Conservation (phyloP, 2,329 filamentous ascomycete genomes). For the Ilyonectria robusta region DNA sequence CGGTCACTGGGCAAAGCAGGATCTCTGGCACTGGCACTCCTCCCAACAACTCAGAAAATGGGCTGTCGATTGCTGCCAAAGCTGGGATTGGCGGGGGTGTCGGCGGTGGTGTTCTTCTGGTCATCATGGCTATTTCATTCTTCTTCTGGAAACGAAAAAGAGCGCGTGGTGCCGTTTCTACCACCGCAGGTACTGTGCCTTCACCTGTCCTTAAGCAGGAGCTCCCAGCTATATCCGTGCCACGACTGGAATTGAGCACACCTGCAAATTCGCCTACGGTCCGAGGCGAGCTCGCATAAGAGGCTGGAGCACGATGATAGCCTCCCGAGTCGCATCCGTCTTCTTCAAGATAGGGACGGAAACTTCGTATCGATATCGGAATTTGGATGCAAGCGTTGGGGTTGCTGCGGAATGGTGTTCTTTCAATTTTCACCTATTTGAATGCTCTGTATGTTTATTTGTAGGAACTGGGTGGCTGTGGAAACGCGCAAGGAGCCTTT, state of each 20-base stretch:
- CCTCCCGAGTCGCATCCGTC: too few species aligned
- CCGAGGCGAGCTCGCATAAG: neutral
- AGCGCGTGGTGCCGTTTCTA: neutral
- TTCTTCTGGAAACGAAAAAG: slow-evolving; percentile 11
- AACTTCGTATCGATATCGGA: too few species aligned
- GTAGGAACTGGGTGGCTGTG: too few species aligned
- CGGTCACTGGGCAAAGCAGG: neutral
- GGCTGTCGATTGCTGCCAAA: slow-evolving; percentile 36
- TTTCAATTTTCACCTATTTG: too few species aligned
- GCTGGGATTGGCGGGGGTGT: slow-evolving; percentile 36
- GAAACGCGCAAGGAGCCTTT: too few species aligned
- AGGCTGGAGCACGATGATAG: too few species aligned
- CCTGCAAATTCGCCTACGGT: neutral
- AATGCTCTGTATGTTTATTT: too few species aligned
- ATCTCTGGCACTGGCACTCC: neutral
- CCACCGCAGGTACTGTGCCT: neutral
- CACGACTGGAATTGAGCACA: neutral
- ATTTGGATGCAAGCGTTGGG: too few species aligned
- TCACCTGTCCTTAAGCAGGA: neutral
- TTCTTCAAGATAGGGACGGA: too few species aligned
- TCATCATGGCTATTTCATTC: slow-evolving; percentile 23
- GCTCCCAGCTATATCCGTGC: neutral
- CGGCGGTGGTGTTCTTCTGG: slow-evolving; percentile 12
- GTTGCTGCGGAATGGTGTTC: too few species aligned
- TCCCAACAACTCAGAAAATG: neutral